Percentiles rank a stretch among this genome's conserved stretches.
These are phyloP conservation scores for Corchorus capsularis DNA, from an alignment of 345 rosid genomes.

Conservation along the genomic window DNA sequence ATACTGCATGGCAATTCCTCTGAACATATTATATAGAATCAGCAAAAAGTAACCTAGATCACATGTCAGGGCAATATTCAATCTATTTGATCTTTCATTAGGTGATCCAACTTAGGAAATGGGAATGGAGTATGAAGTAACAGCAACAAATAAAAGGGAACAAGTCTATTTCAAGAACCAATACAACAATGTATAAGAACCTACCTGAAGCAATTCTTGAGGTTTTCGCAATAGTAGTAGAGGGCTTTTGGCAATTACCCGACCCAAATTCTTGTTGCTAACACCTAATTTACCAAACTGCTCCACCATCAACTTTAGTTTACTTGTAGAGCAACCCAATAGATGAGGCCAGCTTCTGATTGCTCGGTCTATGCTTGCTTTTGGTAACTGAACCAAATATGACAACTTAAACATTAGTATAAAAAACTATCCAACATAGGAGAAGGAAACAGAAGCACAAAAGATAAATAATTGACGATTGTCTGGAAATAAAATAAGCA, in stretches of 20 bases:
- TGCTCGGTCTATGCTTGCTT: constrained; percentile 54
- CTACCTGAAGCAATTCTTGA: constrained; percentile 66
- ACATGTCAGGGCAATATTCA: not conserved
- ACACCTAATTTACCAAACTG: constrained; percentile 57
- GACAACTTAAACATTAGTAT: not conserved
- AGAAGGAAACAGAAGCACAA: not conserved
- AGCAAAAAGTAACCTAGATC: constrained; percentile 5
- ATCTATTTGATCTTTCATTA: not conserved
- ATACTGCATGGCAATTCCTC: not conserved
- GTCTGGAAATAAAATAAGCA: not conserved
- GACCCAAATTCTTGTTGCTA: constrained; percentile 63
- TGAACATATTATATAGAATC: not conserved
- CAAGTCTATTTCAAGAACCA: not conserved
- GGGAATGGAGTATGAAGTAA: constrained; percentile 12
- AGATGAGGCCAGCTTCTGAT: constrained; percentile 79
- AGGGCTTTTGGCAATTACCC: constrained; percentile 74
- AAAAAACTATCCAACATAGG: not conserved
- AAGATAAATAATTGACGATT: not conserved
- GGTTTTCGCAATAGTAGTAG: constrained; percentile 77
- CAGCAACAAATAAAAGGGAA: not conserved
- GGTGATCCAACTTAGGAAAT: constrained; percentile 6
- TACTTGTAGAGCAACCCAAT: constrained; percentile 74
- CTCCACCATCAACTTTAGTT: constrained; percentile 59
- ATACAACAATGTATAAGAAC: not conserved
- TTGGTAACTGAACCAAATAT: constrained; percentile 50